Evolutionary conservation across 805 yeast genomes (phyloP).

Genomic region (Candida khao-thaluensis): DNA sequence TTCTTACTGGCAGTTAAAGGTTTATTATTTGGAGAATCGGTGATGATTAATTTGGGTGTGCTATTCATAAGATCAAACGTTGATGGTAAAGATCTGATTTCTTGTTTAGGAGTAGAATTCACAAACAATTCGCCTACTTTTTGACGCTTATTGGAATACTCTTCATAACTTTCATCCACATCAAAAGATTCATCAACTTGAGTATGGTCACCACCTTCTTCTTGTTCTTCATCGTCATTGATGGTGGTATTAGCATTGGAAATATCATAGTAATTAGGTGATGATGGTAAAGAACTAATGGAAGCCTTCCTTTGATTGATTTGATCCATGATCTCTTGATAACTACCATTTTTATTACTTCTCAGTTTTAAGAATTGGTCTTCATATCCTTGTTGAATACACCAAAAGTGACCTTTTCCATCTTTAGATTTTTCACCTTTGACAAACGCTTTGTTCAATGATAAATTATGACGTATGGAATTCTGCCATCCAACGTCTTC

Average conservation of each 20-base stretch:
- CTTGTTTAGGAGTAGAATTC: conserved; percentile 10
- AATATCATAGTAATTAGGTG: conserved; percentile 24
- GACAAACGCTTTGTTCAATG: conserved; percentile 88
- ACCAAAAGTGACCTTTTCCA: conserved; percentile 93
- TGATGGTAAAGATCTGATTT: conserved; percentile 8
- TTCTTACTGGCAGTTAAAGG: conserved; percentile 41
- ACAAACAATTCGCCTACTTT: conserved; percentile 13
- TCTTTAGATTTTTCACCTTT: conserved; percentile 89
- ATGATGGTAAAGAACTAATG: conserved; percentile 30
- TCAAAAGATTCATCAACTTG: conserved; percentile 1
- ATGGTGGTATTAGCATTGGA: not conserved
- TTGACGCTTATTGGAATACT: conserved; percentile 9
- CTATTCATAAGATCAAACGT: conserved; percentile 11
- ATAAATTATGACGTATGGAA: conserved; percentile 91
- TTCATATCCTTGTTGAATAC: conserved; percentile 79
- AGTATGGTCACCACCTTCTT: conserved; percentile 1
- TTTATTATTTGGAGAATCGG: conserved; percentile 40
- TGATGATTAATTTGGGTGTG: conserved; percentile 25
- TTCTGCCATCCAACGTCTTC: conserved; percentile 97
- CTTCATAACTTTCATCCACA: not conserved
- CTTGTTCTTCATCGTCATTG: conserved; percentile 8
- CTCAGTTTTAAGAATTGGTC: conserved; percentile 71
- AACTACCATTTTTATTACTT: conserved; percentile 44
- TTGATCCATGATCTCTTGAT: conserved; percentile 46
- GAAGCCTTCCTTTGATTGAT: conserved; percentile 20